Evolutionary conservation across 2,329 filamentous ascomycete genomes (phyloP).

Genomic region (Sporothrix globosa): DNA sequence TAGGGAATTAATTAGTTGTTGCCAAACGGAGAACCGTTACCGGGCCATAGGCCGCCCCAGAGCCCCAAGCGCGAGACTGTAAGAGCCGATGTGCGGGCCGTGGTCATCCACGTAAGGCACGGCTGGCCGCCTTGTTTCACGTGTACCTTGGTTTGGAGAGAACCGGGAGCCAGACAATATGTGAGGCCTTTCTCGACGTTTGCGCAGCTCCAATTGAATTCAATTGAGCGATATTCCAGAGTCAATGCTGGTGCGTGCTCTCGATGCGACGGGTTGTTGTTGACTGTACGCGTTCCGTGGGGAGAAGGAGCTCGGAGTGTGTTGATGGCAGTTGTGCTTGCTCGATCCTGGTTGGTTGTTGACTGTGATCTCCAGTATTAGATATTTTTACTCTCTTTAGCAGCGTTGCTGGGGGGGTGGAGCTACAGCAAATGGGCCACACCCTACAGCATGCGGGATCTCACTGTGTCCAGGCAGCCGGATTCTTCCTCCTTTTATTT

Average conservation of each 20-base stretch:
- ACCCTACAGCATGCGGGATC: background rate
- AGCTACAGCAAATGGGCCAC: background rate
- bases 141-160: constrained; percentile 10
- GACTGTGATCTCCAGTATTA: background rate
- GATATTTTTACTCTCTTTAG: constrained; percentile 20
- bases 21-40: constrained; percentile 21
- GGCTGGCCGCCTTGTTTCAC: constrained; percentile 22
- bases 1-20: background rate
- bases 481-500: constrained; percentile 2
- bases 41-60: constrained; percentile 25
- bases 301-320: background rate
- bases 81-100: background rate
- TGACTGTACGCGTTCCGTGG: constrained; percentile 15
- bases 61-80: constrained; percentile 6
- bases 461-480: constrained; percentile 26
- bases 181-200: background rate
- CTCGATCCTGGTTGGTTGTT: background rate
- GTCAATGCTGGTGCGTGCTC: background rate
- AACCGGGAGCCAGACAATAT: background rate
- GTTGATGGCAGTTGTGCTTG: background rate
- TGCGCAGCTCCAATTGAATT: background rate
- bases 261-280: background rate
- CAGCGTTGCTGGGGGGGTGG: constrained; percentile 30
- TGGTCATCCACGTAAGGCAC: background rate
- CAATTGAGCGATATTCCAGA: background rate